Conservation (phyloP, 2,329 filamentous ascomycete species). For the Tricladium varicosporioides region DNA sequence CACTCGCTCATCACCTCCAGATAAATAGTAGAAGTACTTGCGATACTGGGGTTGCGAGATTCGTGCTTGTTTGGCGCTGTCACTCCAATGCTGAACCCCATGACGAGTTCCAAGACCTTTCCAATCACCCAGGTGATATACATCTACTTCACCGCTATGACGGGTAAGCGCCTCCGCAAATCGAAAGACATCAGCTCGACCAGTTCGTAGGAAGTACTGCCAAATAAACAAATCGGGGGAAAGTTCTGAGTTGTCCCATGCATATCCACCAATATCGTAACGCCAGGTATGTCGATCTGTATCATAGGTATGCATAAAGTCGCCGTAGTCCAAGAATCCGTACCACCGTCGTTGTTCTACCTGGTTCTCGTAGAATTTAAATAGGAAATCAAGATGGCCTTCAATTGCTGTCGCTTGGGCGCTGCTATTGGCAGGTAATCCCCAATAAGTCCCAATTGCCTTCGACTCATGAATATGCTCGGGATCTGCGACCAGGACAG, state of each 20-base stretch:
- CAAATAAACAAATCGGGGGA: conserved; percentile 63
- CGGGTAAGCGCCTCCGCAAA: conserved; percentile 56
- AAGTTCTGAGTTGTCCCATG: conserved; percentile 64
- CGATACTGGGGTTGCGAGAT: conserved; percentile 58
- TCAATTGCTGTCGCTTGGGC: conserved; percentile 43
- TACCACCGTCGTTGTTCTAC: conserved; percentile 60
- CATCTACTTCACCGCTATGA: conserved; percentile 60
- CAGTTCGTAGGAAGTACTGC: conserved; percentile 60
- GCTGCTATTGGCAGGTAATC: conserved; percentile 35
- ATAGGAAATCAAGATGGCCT: conserved; percentile 52
- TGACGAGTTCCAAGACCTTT: conserved; percentile 62
- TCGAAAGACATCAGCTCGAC: conserved; percentile 54
- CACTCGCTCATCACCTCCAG: conserved; percentile 26
- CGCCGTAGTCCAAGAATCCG: conserved; percentile 61
- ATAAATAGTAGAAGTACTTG: conserved; percentile 48
- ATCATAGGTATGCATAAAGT: conserved; percentile 63
- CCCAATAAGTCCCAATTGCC: conserved; percentile 56
- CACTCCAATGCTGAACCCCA: conserved; percentile 59
- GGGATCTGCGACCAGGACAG: conserved; percentile 47
- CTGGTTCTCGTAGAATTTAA: conserved; percentile 54
- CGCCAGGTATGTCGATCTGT: conserved; percentile 57
- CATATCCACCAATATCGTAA: conserved; percentile 62
- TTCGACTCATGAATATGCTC: conserved; percentile 50
- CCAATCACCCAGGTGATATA: conserved; percentile 57
- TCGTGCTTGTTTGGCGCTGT: conserved; percentile 60